A percentile compares a stretch with the other conserved stretches of the same genome.
Conservation (phyloP, 2,329 filamentous ascomycete genomes). For the Epichloe sp. region DNA sequence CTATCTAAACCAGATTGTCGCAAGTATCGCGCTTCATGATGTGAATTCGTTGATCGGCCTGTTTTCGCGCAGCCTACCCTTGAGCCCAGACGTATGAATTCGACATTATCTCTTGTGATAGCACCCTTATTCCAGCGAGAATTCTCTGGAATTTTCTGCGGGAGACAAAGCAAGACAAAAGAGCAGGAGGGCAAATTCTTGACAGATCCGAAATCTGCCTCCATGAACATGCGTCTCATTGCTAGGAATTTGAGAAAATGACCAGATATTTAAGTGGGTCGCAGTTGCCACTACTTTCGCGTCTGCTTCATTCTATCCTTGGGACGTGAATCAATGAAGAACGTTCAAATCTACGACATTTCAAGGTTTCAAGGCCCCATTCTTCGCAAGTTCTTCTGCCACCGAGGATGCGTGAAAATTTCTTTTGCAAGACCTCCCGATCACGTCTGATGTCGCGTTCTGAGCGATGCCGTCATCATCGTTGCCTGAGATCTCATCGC, state of each 20-base stretch:
- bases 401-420: background rate
- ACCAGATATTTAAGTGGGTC: background rate
- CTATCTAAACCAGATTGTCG: no score
- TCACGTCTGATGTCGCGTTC: background rate
- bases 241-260: background rate
- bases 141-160: background rate
- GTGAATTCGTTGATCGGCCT: no score
- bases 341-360: background rate
- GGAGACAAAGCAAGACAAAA: background rate
- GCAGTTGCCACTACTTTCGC: background rate
- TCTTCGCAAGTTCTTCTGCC: background rate
- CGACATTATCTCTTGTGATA: no score
- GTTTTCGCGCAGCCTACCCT: no score
- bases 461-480: slow-evolving; percentile 2
- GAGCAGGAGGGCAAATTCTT: background rate
- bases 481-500: slow-evolving; percentile 14
- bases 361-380: background rate
- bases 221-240: background rate
- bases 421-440: background rate
- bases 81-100: no score
- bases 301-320: background rate
- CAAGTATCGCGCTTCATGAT: no score
- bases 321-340: background rate
- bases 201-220: background rate
- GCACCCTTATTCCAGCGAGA: no score